Evolutionary conservation across 768 basidiomycete species (phyloP), one percentile per base, ranked within the genome.

Genomic region (Leccinum rimulosum): DNA sequence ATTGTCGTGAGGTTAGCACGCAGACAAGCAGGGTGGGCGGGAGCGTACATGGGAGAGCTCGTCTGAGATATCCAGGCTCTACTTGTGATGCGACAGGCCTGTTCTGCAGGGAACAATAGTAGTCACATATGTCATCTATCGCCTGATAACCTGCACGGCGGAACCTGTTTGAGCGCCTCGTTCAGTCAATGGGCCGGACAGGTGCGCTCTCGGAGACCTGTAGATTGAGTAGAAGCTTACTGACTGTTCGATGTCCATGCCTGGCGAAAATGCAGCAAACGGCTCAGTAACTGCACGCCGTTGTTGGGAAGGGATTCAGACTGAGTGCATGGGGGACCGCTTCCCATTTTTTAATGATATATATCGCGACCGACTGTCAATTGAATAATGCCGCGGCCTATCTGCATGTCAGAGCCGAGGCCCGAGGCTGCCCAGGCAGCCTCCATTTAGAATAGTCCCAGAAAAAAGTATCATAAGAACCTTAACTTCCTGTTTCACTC

Each of bases 81-180:
- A 95, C 93, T 25, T 83, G 74, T 3, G 92, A 79, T 6, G 83
- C 79, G 2, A 95, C 91, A 15, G 88, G 83, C 22, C 73, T 71
- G 1, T 84, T 73, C 54, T 85, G 80, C 11, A 95, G 74, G 4
- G 83, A 80, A 59, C 82, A 79, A 67, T 90, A 93, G 70, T 93
- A 94, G 64, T 94, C 91, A 72, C 93, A 95, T 58, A 97, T 94
- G 59, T 85, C 77, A 74, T 95, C 91, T 58, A 95, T 87, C 12
- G 91, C 91, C 58, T 86, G 84, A 70, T 95, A 91, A 48, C 91
- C 93, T 43, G 89, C 89, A 67, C 84, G 87, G 55, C 92, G 83
- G 71, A 95, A 93, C 66, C 90, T 50, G 48, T 15, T 91, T 19
- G 9, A 38, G 4, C 5, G 19, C 28, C 47, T 27, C 15, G 22